A percentile compares a stretch with the other conserved stretches of the same genome.
Evolutionary conservation across 2,329 filamentous ascomycete species (phyloP).

Genomic region (Arthroderma uncinatum): DNA sequence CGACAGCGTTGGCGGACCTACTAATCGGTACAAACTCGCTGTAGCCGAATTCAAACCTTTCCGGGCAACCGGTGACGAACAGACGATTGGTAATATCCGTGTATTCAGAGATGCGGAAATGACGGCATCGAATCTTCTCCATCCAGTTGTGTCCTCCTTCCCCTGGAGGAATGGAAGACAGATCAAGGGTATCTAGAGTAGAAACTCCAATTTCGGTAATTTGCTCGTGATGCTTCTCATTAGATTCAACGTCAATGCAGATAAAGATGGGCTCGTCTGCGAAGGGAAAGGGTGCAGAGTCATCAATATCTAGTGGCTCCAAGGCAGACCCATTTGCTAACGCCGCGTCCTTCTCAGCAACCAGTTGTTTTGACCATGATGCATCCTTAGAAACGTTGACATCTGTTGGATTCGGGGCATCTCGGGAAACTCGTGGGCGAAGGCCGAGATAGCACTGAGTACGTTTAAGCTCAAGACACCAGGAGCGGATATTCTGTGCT

Average conservation of each 20-base stretch:
- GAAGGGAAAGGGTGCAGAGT: slow-evolving; percentile 37
- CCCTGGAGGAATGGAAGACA: slow-evolving; percentile 49
- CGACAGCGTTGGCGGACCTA: slow-evolving; percentile 38
- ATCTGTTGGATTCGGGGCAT: slow-evolving; percentile 6
- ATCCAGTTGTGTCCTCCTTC: slow-evolving; percentile 55
- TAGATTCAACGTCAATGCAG: slow-evolving; percentile 71
- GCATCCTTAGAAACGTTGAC: slow-evolving; percentile 4
- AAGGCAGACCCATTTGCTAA: slow-evolving; percentile 20
- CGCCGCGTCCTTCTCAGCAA: slow-evolving; percentile 19
- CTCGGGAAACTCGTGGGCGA: slow-evolving; percentile 29
- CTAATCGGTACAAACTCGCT: slow-evolving; percentile 45
- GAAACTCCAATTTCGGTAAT: slow-evolving; percentile 83
- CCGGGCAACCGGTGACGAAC: slow-evolving; percentile 63
- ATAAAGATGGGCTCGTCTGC: slow-evolving; percentile 57
- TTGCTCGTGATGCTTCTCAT: slow-evolving; percentile 53
- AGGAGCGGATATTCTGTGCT: slow-evolving; percentile 40
- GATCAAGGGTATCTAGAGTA: slow-evolving; percentile 58
- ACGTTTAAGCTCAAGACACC: slow-evolving; percentile 49
- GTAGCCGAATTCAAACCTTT: slow-evolving; percentile 59
- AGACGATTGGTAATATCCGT: slow-evolving; percentile 52
- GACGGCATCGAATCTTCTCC: slow-evolving; percentile 53
- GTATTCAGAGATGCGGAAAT: slow-evolving; percentile 67
- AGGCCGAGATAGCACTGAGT: slow-evolving; percentile 63
- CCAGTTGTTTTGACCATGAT: slow-evolving; percentile 19
- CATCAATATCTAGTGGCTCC: slow-evolving; percentile 35